These are phyloP conservation scores for Pythium monospermum DNA, from an alignment of 352 stramenopile genomes.

Conservation along the genomic window DNA sequence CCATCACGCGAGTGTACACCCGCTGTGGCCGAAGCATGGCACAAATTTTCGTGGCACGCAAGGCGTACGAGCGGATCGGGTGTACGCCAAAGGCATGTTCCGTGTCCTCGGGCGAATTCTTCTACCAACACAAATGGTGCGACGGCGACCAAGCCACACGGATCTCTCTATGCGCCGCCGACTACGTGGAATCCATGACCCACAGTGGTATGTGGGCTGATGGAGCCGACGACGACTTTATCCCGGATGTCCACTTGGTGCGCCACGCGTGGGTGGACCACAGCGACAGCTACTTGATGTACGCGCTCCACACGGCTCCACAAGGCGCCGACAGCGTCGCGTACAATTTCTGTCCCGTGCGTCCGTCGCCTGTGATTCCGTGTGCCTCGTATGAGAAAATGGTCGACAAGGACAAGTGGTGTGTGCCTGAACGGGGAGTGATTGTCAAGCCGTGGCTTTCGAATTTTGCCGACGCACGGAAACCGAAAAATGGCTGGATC, in stretches of 20 bases:
- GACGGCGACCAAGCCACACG: slow-evolving; percentile 34
- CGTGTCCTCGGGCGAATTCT: slow-evolving; percentile 23
- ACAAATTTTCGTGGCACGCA: slow-evolving; percentile 50
- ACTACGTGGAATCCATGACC: slow-evolving; percentile 25
- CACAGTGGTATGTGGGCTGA: slow-evolving; percentile 57
- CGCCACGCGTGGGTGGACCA: slow-evolving; percentile 43
- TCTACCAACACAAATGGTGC: slow-evolving; percentile 40
- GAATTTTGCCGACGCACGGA: slow-evolving; percentile 46
- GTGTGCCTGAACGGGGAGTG: slow-evolving; percentile 24
- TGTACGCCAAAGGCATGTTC: slow-evolving; percentile 31
- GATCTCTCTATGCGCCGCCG: slow-evolving; percentile 50
- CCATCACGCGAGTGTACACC: slow-evolving; percentile 48
- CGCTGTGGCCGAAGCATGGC: slow-evolving; percentile 61
- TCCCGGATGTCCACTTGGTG: slow-evolving; percentile 45
- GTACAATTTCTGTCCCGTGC: slow-evolving; percentile 42
- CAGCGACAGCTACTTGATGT: slow-evolving; percentile 38
- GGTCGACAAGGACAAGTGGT: slow-evolving; percentile 37
- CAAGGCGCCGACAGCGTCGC: slow-evolving; percentile 45
- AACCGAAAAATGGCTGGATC: slow-evolving; percentile 51
- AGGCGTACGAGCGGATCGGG: slow-evolving; percentile 47
- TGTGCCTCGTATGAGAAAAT: slow-evolving; percentile 36
- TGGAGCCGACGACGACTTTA: slow-evolving; percentile 38
- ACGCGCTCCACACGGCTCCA: slow-evolving; percentile 40
- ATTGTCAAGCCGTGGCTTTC: slow-evolving; percentile 45
- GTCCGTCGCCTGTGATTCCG: slow-evolving; percentile 52